These are phyloP conservation scores for Nepenthes alata DNA, from an alignment of 179 eudicot species.

Conservation along the genomic window DNA sequence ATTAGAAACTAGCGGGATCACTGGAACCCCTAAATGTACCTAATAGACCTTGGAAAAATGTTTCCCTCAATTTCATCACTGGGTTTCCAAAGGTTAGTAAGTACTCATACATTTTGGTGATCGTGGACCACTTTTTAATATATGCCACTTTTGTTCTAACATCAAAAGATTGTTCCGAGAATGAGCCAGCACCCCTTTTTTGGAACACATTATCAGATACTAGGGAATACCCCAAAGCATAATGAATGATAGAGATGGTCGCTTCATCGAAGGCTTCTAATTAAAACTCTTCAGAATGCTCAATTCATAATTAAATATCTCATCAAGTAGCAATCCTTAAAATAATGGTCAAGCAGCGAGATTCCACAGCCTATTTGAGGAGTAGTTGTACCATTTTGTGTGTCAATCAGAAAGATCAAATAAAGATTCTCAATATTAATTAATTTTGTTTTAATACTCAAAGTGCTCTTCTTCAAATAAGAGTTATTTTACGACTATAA, in stretches of 20 bases:
- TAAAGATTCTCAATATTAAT: too few species aligned
- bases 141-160: not conserved
- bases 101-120: not conserved
- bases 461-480: too few species aligned
- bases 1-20: not conserved
- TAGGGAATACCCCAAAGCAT: not conserved
- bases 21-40: not conserved
- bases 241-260: not conserved
- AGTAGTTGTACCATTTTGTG: too few species aligned
- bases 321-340: not conserved
- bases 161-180: not conserved
- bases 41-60: not conserved
- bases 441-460: too few species aligned
- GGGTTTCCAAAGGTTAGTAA: constrained; percentile 1
- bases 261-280: not conserved
- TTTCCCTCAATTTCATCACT: constrained; percentile 8
- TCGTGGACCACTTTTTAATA: not conserved
- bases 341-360: not conserved
- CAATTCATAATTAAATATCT: not conserved
- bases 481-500: too few species aligned
- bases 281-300: not conserved
- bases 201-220: not conserved
- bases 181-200: not conserved
- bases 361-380: not conserved
- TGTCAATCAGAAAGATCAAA: too few species aligned